Evolutionary conservation across 139 green algal species (phyloP).

Genomic region (Ulvella scutata): DNA sequence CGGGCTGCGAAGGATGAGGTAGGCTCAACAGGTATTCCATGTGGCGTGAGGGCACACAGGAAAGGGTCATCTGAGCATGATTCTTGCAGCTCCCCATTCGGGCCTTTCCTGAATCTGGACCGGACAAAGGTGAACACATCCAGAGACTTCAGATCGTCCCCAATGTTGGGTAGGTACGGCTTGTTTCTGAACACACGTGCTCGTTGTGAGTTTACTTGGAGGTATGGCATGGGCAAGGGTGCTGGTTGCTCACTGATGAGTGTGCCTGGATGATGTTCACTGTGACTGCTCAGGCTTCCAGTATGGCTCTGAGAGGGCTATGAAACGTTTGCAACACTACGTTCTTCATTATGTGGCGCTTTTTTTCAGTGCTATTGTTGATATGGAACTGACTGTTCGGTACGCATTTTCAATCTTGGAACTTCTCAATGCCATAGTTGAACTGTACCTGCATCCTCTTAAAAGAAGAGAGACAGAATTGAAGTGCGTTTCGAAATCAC

Average conservation of each 20-base stretch:
- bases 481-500: background rate
- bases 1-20: background rate
- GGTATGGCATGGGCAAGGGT: background rate
- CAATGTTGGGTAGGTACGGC: background rate
- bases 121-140: background rate
- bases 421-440: background rate
- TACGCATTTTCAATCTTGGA: background rate
- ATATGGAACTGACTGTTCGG: background rate
- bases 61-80: background rate
- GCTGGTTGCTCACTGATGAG: too few relatives aligned
- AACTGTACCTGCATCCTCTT: too few relatives aligned
- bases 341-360: background rate
- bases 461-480: too few relatives aligned
- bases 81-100: too few relatives aligned
- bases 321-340: background rate
- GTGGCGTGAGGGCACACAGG: background rate
- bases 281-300: background rate
- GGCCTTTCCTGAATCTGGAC: background rate
- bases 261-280: too few relatives aligned
- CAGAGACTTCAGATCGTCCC: background rate
- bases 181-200: background rate
- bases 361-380: background rate
- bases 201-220: background rate
- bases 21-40: background rate
- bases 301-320: background rate